These are phyloP conservation scores for Quillaja saponaria DNA, from an alignment of 306 rosid species.

Conservation along the genomic window DNA sequence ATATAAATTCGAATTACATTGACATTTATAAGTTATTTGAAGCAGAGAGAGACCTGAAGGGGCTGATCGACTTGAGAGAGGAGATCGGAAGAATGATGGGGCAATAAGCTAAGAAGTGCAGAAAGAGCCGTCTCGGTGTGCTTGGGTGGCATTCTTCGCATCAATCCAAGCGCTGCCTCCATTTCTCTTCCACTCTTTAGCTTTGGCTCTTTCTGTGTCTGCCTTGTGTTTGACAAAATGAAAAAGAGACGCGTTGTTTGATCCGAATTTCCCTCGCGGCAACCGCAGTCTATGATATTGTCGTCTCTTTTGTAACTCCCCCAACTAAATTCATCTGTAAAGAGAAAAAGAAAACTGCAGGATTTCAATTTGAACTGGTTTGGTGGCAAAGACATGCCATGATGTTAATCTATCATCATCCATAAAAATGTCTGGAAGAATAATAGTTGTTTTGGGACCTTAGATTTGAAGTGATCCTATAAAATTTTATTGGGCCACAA, in stretches of 20 bases:
- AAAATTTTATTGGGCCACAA: no score
- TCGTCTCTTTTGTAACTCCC: no score
- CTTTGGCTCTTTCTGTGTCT: neutral
- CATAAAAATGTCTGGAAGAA: no score
- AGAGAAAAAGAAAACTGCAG: no score
- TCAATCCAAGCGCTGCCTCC: conserved; percentile 98
- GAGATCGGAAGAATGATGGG: conserved; percentile 91
- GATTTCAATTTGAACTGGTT: conserved; percentile 23
- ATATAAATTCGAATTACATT: no score
- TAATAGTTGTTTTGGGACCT: no score
- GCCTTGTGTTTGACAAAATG: neutral
- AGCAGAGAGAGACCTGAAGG: conserved; percentile 65
- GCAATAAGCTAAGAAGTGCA: conserved; percentile 86
- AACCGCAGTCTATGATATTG: conserved; percentile 28
- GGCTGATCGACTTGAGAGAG: conserved; percentile 98
- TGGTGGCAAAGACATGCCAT: conserved; percentile 21
- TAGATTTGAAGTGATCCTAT: no score
- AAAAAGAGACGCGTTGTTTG: conserved; percentile 30
- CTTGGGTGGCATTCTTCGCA: conserved; percentile 89
- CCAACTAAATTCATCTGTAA: no score
- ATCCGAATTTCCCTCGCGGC: conserved; percentile 67
- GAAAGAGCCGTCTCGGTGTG: conserved; percentile 90
- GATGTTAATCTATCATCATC: conserved; percentile 31
- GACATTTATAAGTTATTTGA: no score
- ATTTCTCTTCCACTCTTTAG: conserved; percentile 31